Evolutionary conservation across 2,329 filamentous ascomycete genomes (phyloP), one percentile per base, ranked within the genome.

Genomic region (Fusarium camptoceras): DNA sequence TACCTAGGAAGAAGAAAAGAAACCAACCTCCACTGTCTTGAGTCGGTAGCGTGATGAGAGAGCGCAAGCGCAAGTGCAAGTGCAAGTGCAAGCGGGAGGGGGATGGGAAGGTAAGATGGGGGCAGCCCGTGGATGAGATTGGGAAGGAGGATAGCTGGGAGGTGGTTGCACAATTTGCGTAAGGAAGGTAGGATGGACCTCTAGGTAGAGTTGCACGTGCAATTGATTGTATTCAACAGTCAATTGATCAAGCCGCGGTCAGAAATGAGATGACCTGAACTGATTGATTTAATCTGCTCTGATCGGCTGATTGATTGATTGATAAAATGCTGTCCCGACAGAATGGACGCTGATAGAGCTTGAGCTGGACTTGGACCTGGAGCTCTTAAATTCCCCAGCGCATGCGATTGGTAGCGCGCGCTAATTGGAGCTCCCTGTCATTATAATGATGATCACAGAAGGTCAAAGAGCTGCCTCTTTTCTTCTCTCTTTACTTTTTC

Each of bases 141-240:
- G 54, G 67, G 68, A 61, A 68, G 59, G 68, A 56, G 59, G 62
- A 68, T 70, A 59, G 47, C 39, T 42, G 43, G 57, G 43, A 68
- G 39, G 57, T 64, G 67, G 67, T 70, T 70, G 66, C 62, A 70
- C 66, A 69, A 57, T 57, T 67, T 62, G 37, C 24, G n/a, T 50
- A 50, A 20, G 30, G 47, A 50, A 51, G 24, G 48, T 50, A 37
- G 30, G 15, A 30, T 28, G 27, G 27, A 42, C 49, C 31, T 39
- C 20, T 50, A 14, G 54, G 41, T 69, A 27, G 37, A 47, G 54
- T 70, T 71, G 67, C 67, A 71, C 67, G 59, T 71, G 64, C 64
- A 62, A 71, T 58, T 63, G 49, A 22, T 54, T 42, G 24, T n/a
- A 28, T 47, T 11, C 14, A 46, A 6, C 22, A 47, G 47, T 58